phyloP scores from a whole-genome alignment of 192 early-diverging fungal genomes.

The Umbelopsis vinacea region DNA sequence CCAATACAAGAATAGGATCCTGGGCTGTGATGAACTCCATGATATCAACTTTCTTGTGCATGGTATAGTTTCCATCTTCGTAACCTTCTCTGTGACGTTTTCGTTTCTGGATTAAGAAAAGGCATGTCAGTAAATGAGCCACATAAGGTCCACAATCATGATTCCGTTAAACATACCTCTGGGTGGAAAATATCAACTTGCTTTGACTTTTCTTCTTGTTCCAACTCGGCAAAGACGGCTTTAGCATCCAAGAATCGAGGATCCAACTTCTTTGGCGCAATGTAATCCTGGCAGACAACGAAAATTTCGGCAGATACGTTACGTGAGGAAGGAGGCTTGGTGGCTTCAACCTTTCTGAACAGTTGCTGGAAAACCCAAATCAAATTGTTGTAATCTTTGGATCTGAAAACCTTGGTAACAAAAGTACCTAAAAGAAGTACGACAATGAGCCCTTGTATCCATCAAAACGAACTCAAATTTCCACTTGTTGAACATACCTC shows the following conservation, averaged over 20 bases:
- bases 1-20: slow-evolving; percentile 84
- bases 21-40: slow-evolving; percentile 79
- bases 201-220: slow-evolving; percentile 55
- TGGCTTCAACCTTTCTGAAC: slow-evolving; percentile 96
- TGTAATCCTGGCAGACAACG: slow-evolving; percentile 93
- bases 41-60: slow-evolving; percentile 74
- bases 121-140: not conserved
- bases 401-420: slow-evolving; percentile 98
- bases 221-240: slow-evolving; percentile 92
- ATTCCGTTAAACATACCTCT: slow-evolving; percentile 42
- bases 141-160: no score
- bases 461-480: not conserved
- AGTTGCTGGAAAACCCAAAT: slow-evolving; percentile 99
- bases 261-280: slow-evolving; percentile 95
- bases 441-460: no score
- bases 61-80: slow-evolving; percentile 93
- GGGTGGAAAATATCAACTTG: slow-evolving; percentile 86
- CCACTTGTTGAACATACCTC: slow-evolving; percentile 54
- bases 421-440: slow-evolving; percentile 58
- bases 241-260: slow-evolving; percentile 91
- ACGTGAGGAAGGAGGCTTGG: slow-evolving; percentile 96
- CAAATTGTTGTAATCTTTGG: slow-evolving; percentile 99
- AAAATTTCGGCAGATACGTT: slow-evolving; percentile 99
- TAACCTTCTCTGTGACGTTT: slow-evolving; percentile 94
- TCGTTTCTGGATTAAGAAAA: slow-evolving; percentile 56